Evolutionary conservation across 225 moss, liverwort and hornwort genomes (phyloP), one percentile per base, ranked within the genome.

Genomic region (Sphagnum contortum): DNA sequence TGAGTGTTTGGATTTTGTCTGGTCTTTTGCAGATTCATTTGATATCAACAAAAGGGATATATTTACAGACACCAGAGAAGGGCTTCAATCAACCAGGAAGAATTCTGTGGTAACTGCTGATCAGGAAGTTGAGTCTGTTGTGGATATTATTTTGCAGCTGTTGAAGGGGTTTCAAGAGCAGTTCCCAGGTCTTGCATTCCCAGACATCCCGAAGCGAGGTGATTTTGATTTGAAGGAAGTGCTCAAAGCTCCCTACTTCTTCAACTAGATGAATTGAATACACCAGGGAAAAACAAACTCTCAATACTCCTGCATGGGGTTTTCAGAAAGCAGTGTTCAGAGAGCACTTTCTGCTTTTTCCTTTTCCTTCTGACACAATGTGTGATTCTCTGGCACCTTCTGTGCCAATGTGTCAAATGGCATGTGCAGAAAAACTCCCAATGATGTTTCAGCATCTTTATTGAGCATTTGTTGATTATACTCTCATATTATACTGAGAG

Each of bases 231-330:
- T 94, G 64, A 74, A 76, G 45, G 90, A 87, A 55, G 90, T 90
- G 63, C 45, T 87, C 48, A 74, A 68, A 59, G 79, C 94, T 8
- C 82, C 88, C 54, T 94, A 94, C 70, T 94, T 94, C 71, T 94
- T 94, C 69, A 94, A 94, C 71, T 94, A 81, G 77, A 64, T 66
- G 50, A 29, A 29, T 29, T 29, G 29, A 29, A 1, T 29, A 1
- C 29, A 29, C 29, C 29, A 29, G 29, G 29, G 29, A 29, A 29
- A 29, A 29, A 29, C 29, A 29, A 29, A 29, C 29, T 29, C 29
- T 29, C 29, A 29, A 29, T 29, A 29, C 1, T 29, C 29, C 29
- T 29, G 29, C 29, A 29, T 29, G 29, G 29, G 29, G 29, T 1
- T 29, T 29, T 29, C 29, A 29, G 29, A 29, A 29, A 29, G 29